phyloP scores from a whole-genome alignment of 768 basidiomycete genomes.

The Tulasnella calospora region DNA sequence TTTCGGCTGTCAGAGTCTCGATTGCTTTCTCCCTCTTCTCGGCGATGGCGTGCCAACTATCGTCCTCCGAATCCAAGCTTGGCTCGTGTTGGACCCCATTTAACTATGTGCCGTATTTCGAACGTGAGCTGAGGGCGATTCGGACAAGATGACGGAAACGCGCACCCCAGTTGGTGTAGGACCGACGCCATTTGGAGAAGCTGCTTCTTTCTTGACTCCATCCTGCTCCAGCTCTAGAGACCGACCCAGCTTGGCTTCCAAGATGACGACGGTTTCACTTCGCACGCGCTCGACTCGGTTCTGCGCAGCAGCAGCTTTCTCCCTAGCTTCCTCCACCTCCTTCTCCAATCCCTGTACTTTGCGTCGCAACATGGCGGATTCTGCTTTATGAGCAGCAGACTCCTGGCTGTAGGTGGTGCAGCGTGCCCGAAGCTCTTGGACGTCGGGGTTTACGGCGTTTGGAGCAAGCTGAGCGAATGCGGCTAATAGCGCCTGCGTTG shows the following conservation, averaged over 20 bases:
- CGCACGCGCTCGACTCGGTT: constrained; percentile 57
- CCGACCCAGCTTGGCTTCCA: constrained; percentile 37
- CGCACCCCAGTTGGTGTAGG: constrained; percentile 10
- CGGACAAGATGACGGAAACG: constrained; percentile 15
- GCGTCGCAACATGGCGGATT: constrained; percentile 47
- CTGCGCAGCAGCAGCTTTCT: constrained; percentile 53
- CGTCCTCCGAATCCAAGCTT: constrained; percentile 28
- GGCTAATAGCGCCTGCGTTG: constrained; percentile 56
- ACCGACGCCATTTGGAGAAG: constrained; percentile 33
- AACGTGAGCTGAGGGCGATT: constrained; percentile 7
- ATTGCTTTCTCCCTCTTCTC: constrained; percentile 43
- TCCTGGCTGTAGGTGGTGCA: constrained; percentile 36
- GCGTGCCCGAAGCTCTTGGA: constrained; percentile 41
- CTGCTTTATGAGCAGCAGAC: constrained; percentile 56
- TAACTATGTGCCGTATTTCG: constrained; percentile 8
- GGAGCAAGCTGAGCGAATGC: constrained; percentile 49
- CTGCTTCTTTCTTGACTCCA: constrained; percentile 42
- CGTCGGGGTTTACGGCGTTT: constrained; percentile 38
- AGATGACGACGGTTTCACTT: constrained; percentile 50
- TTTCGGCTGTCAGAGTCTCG: constrained; percentile 42
- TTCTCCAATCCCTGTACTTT: constrained; percentile 46
- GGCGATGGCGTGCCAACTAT: constrained; percentile 41
- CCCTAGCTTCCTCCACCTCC: constrained; percentile 48
- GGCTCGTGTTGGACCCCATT: background rate
- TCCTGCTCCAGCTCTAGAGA: constrained; percentile 22